Base-by-base conservation (phyloP, 2,329 filamentous ascomycete species). In the Phyllosticta citriasiana region DNA sequence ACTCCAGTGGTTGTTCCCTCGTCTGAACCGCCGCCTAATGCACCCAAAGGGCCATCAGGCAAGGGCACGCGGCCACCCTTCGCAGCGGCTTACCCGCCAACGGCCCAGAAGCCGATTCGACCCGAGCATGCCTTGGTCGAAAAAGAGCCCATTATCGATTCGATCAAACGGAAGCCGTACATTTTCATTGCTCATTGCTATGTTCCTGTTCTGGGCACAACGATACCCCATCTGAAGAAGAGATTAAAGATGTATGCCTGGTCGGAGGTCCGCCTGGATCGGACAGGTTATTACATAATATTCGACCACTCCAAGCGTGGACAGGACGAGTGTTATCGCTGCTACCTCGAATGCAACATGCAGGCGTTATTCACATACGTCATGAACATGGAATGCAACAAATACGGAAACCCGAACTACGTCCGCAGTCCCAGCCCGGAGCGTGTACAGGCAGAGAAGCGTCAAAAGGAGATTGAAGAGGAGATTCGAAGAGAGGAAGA, bases 331-430 rank as follows among this genome's bases (percentile, higher is more conserved):
- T 87, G 91, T 0, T 87, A 89, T 66, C 82, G 88, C 64, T 97
- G 92, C 71, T 92, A 85, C 72, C 81, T 84, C 59, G 83, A 86
- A 57, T 91, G 89, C 66, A 87, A 97, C 71, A 87, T 88, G 71
- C 87, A 88, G 53, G 83, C 88, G 5, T 84, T 99, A 65, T 99
- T 99, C 77, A 97, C 88, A 1, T 97, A 97, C 67, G 82, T 83
- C 63, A 93, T 99, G 88, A 84, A 85, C 53, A 96, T 99, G 91
- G 88, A 93, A 70, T 86, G 91, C 61, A 88, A 88, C 65, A 80
- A 82, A 64, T 85, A 85, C 68, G 85, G 85, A 51, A 85, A 86
- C 68, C 83, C 84, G 12, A 79, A 84, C 65, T 85, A 86, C 67
- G 80, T 84, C 65, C 74, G 79, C 60, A 80, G 78, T 64, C 79